Evolutionary conservation across 371 early-diverging fungal genomes (phyloP).

Genomic region (Fennellomyces sp.): DNA sequence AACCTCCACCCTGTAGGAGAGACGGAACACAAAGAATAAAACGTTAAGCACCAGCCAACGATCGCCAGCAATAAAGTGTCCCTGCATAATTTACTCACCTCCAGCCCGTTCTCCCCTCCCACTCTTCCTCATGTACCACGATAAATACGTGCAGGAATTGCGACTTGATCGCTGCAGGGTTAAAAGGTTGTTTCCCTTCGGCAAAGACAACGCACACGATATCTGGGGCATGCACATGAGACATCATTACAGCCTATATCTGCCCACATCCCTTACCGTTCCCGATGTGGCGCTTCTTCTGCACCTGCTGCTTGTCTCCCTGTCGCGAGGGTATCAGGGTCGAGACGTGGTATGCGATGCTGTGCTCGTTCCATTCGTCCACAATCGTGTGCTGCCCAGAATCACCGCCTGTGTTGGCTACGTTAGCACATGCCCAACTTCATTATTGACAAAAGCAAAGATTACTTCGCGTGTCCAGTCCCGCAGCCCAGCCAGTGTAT

Average conservation of each 20-base stretch:
- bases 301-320: conserved; percentile 81
- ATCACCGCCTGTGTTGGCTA: conserved; percentile 55
- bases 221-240: conserved; percentile 39
- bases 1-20: conserved; percentile 50
- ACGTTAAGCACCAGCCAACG: neutral
- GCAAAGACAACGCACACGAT: conserved; percentile 77
- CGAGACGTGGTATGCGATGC: conserved; percentile 86
- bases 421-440: neutral
- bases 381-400: conserved; percentile 79
- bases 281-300: conserved; percentile 86
- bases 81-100: conserved; percentile 23
- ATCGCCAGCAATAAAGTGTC: neutral
- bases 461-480: conserved; percentile 81
- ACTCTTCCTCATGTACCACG: conserved; percentile 58
- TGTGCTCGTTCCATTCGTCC: conserved; percentile 77
- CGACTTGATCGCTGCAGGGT: conserved; percentile 72
- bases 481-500: conserved; percentile 83
- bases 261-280: conserved; percentile 53
- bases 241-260: neutral
- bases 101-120: conserved; percentile 38
- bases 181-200: conserved; percentile 66
- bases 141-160: conserved; percentile 83
- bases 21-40: neutral
- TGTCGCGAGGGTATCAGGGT: conserved; percentile 76
- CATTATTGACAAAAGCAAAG: conserved; percentile 2